Evolutionary conservation across 2,329 filamentous ascomycete genomes (phyloP).

Genomic region (Juglanconis juglandina): DNA sequence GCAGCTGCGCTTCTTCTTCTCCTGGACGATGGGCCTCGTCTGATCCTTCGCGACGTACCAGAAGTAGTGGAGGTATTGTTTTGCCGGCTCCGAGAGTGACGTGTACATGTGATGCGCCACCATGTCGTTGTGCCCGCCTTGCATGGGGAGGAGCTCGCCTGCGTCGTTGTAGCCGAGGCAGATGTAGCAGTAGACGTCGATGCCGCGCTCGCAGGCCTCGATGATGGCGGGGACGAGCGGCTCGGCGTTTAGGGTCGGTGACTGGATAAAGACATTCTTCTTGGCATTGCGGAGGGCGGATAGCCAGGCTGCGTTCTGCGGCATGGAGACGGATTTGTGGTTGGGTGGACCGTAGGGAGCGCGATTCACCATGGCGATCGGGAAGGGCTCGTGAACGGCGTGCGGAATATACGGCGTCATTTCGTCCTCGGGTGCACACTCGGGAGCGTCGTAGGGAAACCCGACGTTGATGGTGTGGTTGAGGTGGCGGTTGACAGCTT

Average conservation of each 20-base stretch:
- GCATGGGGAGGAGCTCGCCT: slow-evolving; percentile 71
- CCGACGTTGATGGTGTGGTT: slow-evolving; percentile 57
- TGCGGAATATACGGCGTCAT: slow-evolving; percentile 67
- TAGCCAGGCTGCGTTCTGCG: slow-evolving; percentile 74
- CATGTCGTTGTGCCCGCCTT: slow-evolving; percentile 75
- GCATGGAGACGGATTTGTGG: slow-evolving; percentile 58
- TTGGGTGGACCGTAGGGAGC: slow-evolving; percentile 64
- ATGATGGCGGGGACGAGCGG: slow-evolving; percentile 62
- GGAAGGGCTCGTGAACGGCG: slow-evolving; percentile 52
- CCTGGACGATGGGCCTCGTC: slow-evolving; percentile 62
- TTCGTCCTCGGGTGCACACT: slow-evolving; percentile 46
- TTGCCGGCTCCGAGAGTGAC: slow-evolving; percentile 46
- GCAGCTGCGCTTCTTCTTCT: slow-evolving; percentile 63
- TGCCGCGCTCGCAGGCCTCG: slow-evolving; percentile 62
- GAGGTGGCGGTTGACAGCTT: slow-evolving; percentile 62
- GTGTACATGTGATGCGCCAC: slow-evolving; percentile 58
- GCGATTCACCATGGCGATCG: slow-evolving; percentile 70
- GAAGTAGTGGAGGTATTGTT: slow-evolving; percentile 54
- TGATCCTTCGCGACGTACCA: slow-evolving; percentile 77
- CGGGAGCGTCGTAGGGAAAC: slow-evolving; percentile 51
- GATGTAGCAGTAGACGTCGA: slow-evolving; percentile 67
- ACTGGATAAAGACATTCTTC: slow-evolving; percentile 70
- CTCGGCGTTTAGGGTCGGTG: slow-evolving; percentile 71
- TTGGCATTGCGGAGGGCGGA: slow-evolving; percentile 64
- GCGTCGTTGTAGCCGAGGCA: slow-evolving; percentile 78